Conservation (phyloP, 2,329 filamentous ascomycete genomes). For the Ophiocordyceps australis region DNA sequence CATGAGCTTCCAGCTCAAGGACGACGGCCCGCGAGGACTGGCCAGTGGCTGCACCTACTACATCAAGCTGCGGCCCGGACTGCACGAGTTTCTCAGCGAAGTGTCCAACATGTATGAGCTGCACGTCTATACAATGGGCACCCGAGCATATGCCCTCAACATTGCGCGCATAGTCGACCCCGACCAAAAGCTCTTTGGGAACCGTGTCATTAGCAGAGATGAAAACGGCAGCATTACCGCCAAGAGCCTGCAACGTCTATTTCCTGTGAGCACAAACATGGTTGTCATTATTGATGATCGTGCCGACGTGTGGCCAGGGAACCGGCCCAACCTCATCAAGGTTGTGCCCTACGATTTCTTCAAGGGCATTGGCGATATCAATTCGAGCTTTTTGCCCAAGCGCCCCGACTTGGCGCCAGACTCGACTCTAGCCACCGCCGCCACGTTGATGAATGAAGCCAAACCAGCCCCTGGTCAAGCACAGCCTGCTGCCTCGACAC, state of each 20-base stretch:
- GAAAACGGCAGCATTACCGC: constrained; percentile 87
- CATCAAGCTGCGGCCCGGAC: constrained; percentile 86
- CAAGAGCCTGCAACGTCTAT: constrained; percentile 79
- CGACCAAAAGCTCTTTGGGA: constrained; percentile 73
- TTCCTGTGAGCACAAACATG: constrained; percentile 97
- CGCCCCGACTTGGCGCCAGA: constrained; percentile 32
- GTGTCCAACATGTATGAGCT: constrained; percentile 76
- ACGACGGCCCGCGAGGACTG: constrained; percentile 58
- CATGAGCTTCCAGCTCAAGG: constrained; percentile 68
- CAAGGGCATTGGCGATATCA: constrained; percentile 95
- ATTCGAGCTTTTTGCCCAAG: constrained; percentile 90
- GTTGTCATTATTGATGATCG: constrained; percentile 97
- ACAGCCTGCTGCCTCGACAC: constrained; percentile 23
- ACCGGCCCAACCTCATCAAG: constrained; percentile 84
- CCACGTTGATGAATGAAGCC: neutral
- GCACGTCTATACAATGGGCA: constrained; percentile 99
- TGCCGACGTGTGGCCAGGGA: constrained; percentile 85
- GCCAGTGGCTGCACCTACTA: constrained; percentile 81
- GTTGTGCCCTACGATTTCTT: constrained; percentile 96
- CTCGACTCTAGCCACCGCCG: neutral
- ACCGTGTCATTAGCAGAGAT: constrained; percentile 88
- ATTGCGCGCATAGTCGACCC: constrained; percentile 91
- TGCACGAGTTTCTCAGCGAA: constrained; percentile 61
- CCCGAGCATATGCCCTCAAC: constrained; percentile 81
- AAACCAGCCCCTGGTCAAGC: neutral